These are phyloP conservation scores for Diversispora eburnea DNA, from an alignment of 192 early-diverging fungal genomes.

Conservation along the genomic window DNA sequence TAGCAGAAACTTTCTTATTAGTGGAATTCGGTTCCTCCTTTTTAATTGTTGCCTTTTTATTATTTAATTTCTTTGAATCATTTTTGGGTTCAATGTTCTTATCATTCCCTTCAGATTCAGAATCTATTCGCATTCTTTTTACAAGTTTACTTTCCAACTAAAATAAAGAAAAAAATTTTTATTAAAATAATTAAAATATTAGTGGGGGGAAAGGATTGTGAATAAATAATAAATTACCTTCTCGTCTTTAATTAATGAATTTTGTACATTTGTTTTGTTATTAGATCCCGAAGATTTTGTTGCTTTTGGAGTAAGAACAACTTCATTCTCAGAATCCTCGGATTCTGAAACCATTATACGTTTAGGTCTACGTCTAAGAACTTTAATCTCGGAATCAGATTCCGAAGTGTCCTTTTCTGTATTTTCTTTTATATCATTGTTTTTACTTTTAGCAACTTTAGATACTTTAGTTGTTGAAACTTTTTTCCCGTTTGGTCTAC, in stretches of 20 bases:
- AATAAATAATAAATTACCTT: background rate
- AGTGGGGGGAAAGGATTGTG: background rate
- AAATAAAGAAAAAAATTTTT: background rate
- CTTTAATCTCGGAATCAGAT: no score
- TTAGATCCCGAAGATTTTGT: background rate
- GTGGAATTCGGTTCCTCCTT: background rate
- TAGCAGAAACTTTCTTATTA: no score
- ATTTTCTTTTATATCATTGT: no score
- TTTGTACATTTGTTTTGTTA: no score
- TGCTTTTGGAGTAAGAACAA: background rate
- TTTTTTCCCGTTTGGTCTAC: no score
- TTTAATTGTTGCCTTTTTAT: background rate
- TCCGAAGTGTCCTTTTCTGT: no score
- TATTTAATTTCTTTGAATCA: slow-evolving; percentile 7
- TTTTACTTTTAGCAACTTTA: no score
- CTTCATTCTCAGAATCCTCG: background rate
- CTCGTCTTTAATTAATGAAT: background rate
- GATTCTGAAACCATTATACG: background rate
- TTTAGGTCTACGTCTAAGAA: background rate
- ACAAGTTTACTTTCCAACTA: background rate
- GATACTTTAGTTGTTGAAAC: no score
- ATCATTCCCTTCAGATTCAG: background rate
- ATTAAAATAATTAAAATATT: background rate
- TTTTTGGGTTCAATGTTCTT: background rate
- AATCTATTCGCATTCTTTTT: slow-evolving; percentile 2